Conservation (phyloP, 1,284 basidiomycete genomes). For the Chondrostereum purpureum region DNA sequence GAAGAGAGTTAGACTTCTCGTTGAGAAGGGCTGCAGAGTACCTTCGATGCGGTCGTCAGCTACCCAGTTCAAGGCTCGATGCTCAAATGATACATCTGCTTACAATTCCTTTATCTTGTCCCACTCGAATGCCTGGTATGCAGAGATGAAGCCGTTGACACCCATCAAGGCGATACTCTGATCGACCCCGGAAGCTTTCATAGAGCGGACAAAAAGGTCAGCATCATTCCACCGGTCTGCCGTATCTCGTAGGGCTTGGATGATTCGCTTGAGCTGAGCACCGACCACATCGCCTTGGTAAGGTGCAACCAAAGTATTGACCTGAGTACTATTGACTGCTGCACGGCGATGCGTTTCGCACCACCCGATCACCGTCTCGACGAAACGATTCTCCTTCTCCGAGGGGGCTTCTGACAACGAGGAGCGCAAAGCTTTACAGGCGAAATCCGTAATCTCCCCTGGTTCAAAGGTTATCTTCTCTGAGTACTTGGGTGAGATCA, state of each 20-base stretch:
- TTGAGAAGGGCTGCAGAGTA: not conserved
- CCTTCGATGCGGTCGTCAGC: too few relatives aligned
- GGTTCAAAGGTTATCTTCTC: not conserved
- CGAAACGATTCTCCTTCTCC: not conserved
- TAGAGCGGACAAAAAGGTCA: conserved; percentile 3
- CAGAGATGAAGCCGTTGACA: conserved; percentile 3
- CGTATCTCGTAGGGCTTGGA: conserved; percentile 4
- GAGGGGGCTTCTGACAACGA: not conserved
- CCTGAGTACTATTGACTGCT: not conserved
- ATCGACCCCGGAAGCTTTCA: conserved; percentile 8
- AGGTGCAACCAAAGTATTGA: not conserved
- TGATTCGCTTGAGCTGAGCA: not conserved
- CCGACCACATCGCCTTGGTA: not conserved
- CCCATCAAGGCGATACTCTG: conserved; percentile 9
- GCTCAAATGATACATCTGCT: not conserved
- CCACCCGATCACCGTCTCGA: not conserved
- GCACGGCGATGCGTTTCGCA: not conserved
- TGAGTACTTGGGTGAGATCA: not conserved
- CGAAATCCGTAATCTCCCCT: not conserved
- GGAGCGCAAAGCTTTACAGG: not conserved
- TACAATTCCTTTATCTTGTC: conserved; percentile 6
- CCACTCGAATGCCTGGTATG: conserved; percentile 13
- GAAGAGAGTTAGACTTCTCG: not conserved
- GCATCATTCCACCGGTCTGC: conserved; percentile 14
- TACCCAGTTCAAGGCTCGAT: not conserved